Evolutionary conservation across 2,329 filamentous ascomycete species (phyloP), one percentile per base, ranked within the genome.

Genomic region (Microcera coccophila): DNA sequence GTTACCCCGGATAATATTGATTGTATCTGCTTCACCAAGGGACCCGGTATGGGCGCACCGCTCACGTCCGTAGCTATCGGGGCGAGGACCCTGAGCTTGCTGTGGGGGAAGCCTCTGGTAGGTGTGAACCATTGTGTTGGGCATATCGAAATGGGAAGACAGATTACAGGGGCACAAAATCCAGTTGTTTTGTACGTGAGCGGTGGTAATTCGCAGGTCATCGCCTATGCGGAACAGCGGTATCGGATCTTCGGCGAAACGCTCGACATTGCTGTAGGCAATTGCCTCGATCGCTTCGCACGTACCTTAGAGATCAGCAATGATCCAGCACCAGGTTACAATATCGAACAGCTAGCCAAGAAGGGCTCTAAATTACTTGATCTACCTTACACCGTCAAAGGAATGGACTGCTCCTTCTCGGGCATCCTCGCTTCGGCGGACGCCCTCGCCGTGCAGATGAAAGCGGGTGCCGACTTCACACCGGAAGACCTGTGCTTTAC

Each of bases 201-300:
- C 17, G 93, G 93, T 48, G 93, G 93, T 45, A 98, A 98, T 72
- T 95, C 91, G 12, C 91, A 98, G 70, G 91, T 97, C 19, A 97
- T 97, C 54, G 93, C 93, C 36, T 98, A 97, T 70, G 90, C 89
- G 26, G 87, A 91, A 52, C 87, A 90, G 63, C 80, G 91, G 44
- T 98, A 98, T 71, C 85, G 93, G 44, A 98, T 98, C 63, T 98
- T 98, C 65, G 93, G 93, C 49, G 93, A 98, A 71, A 90, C 93
- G 2, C 82, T 98, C 39, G 93, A 98, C 63, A 97, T 97, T 53
- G 93, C 93, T 12, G 91, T 98, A 10, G 93, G 93, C 4, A 98
- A 98, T 70, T 97, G 93, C 64, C 81, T 98, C 36, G 93, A 98
- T 67, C 82, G 93, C 24, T 97, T 98, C 64, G 93, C 93, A 22